Evolutionary conservation across 2,329 filamentous ascomycete species (phyloP).

Genomic region (Chaetomiaceae sp.): DNA sequence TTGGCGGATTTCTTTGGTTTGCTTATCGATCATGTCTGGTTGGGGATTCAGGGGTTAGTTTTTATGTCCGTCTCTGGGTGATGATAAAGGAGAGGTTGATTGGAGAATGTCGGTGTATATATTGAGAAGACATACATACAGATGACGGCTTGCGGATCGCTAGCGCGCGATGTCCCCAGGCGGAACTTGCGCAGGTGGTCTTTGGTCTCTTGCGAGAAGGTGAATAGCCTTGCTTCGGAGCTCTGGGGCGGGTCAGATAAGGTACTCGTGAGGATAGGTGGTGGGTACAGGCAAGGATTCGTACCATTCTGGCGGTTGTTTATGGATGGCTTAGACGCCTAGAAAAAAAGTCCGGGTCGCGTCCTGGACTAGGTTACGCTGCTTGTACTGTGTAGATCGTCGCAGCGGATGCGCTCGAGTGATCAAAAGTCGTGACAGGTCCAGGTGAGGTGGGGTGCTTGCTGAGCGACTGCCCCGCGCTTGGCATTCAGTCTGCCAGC

Average conservation of each 20-base stretch:
- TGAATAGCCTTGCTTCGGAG: slow-evolving; percentile 86
- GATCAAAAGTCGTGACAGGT: not conserved
- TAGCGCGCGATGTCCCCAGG: slow-evolving; percentile 80
- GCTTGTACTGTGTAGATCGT: not conserved
- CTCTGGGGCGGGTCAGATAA: slow-evolving; percentile 35
- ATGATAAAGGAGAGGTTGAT: too few species aligned
- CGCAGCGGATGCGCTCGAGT: not conserved
- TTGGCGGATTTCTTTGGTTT: slow-evolving; percentile 82
- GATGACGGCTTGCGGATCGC: slow-evolving; percentile 84
- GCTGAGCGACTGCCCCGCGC: slow-evolving; percentile 1
- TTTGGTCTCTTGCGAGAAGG: slow-evolving; percentile 86
- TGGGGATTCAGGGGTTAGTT: not conserved
- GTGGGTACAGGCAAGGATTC: not conserved
- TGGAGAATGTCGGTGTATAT: slow-evolving; percentile 1
- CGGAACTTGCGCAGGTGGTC: slow-evolving; percentile 92
- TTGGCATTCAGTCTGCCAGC: not conserved
- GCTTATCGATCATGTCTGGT: slow-evolving; percentile 78
- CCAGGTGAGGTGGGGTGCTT: not conserved
- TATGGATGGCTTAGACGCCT: not conserved
- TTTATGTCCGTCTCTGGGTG: too few species aligned
- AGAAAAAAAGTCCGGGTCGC: too few species aligned
- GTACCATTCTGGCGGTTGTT: slow-evolving; percentile 11
- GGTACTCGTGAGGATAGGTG: too few species aligned
- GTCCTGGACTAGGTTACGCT: too few species aligned
- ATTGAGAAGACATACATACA: slow-evolving; percentile 61